Conservation (phyloP, 345 rosid species). For the Salix suchowensis region DNA sequence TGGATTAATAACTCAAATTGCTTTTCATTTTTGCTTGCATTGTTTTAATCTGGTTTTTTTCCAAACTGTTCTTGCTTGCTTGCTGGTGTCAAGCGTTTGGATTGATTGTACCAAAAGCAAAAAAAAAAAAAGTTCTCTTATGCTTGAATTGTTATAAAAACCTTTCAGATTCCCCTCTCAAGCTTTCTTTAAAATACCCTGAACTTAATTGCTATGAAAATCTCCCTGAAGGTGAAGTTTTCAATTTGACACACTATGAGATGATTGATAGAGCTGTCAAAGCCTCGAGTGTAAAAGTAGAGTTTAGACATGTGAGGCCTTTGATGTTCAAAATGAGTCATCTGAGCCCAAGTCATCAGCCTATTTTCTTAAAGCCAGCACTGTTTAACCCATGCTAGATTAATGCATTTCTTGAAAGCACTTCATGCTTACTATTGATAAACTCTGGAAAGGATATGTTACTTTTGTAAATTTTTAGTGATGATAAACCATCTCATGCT, state of each 20-base stretch:
- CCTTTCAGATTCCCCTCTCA: not conserved
- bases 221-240: not conserved
- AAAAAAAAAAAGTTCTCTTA: not conserved
- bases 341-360: not conserved
- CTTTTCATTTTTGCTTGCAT: not conserved
- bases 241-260: not conserved
- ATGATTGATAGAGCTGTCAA: not conserved
- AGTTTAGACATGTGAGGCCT: not conserved
- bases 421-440: not conserved
- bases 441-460: not conserved
- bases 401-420: not conserved
- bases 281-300: not conserved
- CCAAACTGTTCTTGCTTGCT: not conserved
- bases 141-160: too few species aligned
- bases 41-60: not conserved
- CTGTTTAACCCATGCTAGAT: not conserved
- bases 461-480: not conserved
- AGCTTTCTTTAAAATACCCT: not conserved
- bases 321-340: not conserved
- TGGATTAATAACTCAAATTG: not conserved
- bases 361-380: not conserved
- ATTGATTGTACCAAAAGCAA: not conserved
- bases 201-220: not conserved
- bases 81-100: too few species aligned
- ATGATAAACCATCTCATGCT: not conserved